phyloP scores from a whole-genome alignment of 192 early-diverging fungal species.

The Rhizophagus clarus region DNA sequence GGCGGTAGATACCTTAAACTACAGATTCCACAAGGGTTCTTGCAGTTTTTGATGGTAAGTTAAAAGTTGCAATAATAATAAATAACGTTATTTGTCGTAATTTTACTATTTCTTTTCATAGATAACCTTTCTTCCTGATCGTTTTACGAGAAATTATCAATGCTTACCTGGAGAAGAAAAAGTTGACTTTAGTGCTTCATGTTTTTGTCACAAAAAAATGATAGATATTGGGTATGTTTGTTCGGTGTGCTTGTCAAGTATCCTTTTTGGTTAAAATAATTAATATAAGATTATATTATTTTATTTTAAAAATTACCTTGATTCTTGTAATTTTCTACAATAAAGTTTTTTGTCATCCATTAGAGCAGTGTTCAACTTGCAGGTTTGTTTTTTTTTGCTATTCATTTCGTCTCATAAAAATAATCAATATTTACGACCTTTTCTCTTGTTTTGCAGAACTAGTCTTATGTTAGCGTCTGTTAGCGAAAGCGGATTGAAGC shows the following conservation, averaged over 20 bases:
- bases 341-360: constrained; percentile 12
- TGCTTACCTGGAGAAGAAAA: constrained; percentile 74
- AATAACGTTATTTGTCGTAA: neutral
- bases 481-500: neutral
- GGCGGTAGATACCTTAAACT: constrained; percentile 83
- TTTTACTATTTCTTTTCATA: constrained; percentile 25
- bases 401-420: neutral
- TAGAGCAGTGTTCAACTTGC: constrained; percentile 16
- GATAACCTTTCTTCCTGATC: constrained; percentile 83
- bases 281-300: neutral
- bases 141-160: constrained; percentile 70
- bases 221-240: constrained; percentile 97
- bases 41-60: constrained; percentile 87
- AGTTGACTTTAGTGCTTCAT: constrained; percentile 92
- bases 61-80: too few relatives aligned
- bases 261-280: constrained; percentile 21
- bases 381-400: neutral
- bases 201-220: constrained; percentile 95
- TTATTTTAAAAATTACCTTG: constrained; percentile 3
- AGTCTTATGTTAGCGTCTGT: neutral
- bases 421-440: neutral
- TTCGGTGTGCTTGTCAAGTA: constrained; percentile 95
- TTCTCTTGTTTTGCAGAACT: neutral
- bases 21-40: constrained; percentile 65
- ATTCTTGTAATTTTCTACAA: neutral